These are phyloP conservation scores for Nakazawaea laoshanensis DNA, from an alignment of 805 yeast species.

Conservation along the genomic window DNA sequence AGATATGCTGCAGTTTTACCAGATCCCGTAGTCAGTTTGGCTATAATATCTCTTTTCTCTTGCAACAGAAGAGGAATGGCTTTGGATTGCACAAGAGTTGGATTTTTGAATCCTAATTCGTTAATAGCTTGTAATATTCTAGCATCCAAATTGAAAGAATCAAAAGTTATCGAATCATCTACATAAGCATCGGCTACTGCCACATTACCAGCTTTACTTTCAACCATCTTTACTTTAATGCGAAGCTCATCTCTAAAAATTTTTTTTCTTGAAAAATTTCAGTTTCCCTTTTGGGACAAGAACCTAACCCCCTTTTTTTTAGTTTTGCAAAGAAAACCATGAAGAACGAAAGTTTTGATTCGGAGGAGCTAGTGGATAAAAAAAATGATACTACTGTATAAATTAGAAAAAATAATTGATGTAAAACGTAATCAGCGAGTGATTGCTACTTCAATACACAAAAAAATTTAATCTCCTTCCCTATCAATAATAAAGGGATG, in stretches of 20 bases:
- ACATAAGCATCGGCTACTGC: constrained; percentile 64
- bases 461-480: constrained; percentile 1
- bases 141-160: constrained; percentile 71
- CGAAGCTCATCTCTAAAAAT: background rate
- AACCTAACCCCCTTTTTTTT: too few relatives aligned
- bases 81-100: constrained; percentile 84
- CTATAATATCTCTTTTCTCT: constrained; percentile 86
- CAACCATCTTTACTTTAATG: constrained; percentile 3
- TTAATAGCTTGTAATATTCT: constrained; percentile 79
- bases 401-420: too few relatives aligned
- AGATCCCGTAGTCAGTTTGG: constrained; percentile 91
- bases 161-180: constrained; percentile 66
- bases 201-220: constrained; percentile 12
- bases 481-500: background rate
- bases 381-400: too few relatives aligned
- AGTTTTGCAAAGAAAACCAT: too few relatives aligned
- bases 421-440: too few relatives aligned
- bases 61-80: constrained; percentile 90
- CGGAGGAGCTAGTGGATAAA: too few relatives aligned
- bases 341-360: too few relatives aligned
- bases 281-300: too few relatives aligned
- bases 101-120: constrained; percentile 71
- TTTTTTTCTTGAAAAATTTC: background rate
- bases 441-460: background rate
- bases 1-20: constrained; percentile 92